Evolutionary conservation across 768 basidiomycete species (phyloP).

Genomic region (Gelatoporia subvermispora): DNA sequence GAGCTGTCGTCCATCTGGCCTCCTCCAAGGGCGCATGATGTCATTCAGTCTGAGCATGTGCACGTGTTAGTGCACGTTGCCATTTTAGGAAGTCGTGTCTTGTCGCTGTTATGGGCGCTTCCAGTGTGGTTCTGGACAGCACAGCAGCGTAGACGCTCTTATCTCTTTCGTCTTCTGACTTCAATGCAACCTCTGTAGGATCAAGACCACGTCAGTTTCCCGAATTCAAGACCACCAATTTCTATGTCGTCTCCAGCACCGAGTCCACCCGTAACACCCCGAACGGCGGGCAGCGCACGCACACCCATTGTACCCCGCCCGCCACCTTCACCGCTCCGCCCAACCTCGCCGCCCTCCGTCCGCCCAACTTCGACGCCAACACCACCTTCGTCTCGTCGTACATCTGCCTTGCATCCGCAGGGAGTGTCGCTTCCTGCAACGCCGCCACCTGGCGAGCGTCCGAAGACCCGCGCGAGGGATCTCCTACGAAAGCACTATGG

Average conservation of each 20-base stretch:
- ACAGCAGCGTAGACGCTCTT: no score
- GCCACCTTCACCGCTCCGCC: slow-evolving; percentile 41
- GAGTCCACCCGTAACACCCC: slow-evolving; percentile 11
- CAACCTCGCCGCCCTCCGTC: slow-evolving; percentile 29
- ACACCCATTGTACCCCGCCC: slow-evolving; percentile 26
- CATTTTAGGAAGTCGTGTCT: not conserved
- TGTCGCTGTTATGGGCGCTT: no score
- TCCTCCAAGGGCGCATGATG: not conserved
- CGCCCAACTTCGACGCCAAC: slow-evolving; percentile 11
- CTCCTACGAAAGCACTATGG: slow-evolving; percentile 85
- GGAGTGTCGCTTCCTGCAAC: not conserved
- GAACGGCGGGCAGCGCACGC: slow-evolving; percentile 6
- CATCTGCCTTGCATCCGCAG: not conserved
- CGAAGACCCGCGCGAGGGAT: slow-evolving; percentile 56
- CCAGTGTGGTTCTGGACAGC: no score
- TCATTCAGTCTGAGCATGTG: not conserved
- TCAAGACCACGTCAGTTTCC: no score
- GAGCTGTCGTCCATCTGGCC: no score
- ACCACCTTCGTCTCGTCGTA: not conserved
- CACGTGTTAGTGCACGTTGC: not conserved
- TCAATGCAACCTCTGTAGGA: no score
- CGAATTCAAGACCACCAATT: no score
- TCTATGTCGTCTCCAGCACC: slow-evolving; percentile 2
- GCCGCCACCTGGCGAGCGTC: slow-evolving; percentile 5
- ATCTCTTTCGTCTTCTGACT: no score